phyloP scores from a whole-genome alignment of 768 basidiomycete species.

The Lactifluus hygrophoroides region DNA sequence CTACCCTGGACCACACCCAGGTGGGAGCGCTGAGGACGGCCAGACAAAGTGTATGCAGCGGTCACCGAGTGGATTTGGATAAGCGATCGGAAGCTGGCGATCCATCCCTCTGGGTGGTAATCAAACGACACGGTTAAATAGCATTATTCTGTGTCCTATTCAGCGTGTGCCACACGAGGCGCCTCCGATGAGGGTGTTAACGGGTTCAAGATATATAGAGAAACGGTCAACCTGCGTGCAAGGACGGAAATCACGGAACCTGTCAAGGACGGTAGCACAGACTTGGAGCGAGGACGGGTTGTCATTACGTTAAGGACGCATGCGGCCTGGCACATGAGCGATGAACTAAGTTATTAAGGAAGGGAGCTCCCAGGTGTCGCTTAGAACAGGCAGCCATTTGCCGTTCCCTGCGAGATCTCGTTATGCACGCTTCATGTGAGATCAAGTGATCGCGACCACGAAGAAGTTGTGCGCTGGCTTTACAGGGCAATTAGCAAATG shows the following conservation, averaged over 20 bases:
- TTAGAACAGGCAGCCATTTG: slow-evolving; percentile 11
- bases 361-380: slow-evolving; percentile 2
- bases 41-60: slow-evolving; percentile 2
- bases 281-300: slow-evolving; percentile 4
- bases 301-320: slow-evolving; percentile 7
- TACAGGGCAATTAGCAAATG: slow-evolving; percentile 12
- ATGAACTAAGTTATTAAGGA: slow-evolving; percentile 3
- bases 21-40: neutral
- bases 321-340: slow-evolving; percentile 8
- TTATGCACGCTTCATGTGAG: slow-evolving; percentile 10
- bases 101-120: neutral
- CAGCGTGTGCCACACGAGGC: slow-evolving; percentile 21
- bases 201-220: slow-evolving; percentile 12
- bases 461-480: slow-evolving; percentile 14
- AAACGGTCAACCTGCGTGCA: neutral
- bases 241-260: slow-evolving; percentile 8
- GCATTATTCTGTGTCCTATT: neutral
- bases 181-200: slow-evolving; percentile 1
- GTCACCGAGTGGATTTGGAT: neutral
- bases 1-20: slow-evolving; percentile 9
- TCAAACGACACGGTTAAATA: slow-evolving; percentile 6
- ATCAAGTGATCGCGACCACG: slow-evolving; percentile 19
- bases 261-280: neutral
- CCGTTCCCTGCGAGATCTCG: slow-evolving; percentile 9
- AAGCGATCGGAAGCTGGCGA: slow-evolving; percentile 4